A percentile compares a stretch with the other conserved stretches of the same genome.
phyloP scores from a whole-genome alignment of 768 basidiomycete genomes.

The Lepiota venenata region DNA sequence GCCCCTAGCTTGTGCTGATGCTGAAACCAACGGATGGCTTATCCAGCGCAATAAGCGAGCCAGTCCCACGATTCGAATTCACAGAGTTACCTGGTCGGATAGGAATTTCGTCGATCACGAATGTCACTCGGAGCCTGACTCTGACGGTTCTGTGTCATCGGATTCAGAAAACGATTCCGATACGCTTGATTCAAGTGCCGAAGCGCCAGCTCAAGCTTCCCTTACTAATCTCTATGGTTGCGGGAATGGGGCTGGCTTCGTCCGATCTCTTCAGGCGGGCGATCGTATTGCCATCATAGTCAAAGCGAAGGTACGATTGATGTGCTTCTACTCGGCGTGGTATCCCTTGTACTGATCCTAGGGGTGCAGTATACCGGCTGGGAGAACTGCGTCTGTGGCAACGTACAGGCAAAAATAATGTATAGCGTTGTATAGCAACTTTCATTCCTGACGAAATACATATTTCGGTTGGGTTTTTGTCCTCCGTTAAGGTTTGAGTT shows the following conservation, averaged over 20 bases:
- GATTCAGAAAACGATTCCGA: no score
- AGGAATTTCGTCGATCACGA: slow-evolving; percentile 3
- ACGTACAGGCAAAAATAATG: neutral
- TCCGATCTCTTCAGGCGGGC: slow-evolving; percentile 11
- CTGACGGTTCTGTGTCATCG: no score
- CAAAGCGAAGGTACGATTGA: slow-evolving; percentile 21
- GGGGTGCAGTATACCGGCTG: slow-evolving; percentile 23
- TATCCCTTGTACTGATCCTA: neutral
- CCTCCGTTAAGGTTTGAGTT: no score
- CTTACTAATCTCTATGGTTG: neutral
- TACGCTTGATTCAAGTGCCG: neutral
- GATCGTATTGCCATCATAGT: slow-evolving; percentile 22
- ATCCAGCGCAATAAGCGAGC: slow-evolving; percentile 26
- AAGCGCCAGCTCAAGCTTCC: neutral
- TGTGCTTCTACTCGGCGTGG: neutral
- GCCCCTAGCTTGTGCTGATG: neutral
- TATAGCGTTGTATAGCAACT: neutral
- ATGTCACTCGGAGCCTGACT: neutral
- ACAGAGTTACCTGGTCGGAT: slow-evolving; percentile 24
- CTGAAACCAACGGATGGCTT: slow-evolving; percentile 17
- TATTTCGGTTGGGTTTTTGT: no score
- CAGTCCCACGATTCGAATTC: slow-evolving; percentile 4
- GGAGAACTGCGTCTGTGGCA: slow-evolving; percentile 19
- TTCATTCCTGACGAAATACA: no score
- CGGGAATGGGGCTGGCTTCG: slow-evolving; percentile 13